Conservation (phyloP, 2,329 filamentous ascomycete species). For the Talaromyces sp. region DNA sequence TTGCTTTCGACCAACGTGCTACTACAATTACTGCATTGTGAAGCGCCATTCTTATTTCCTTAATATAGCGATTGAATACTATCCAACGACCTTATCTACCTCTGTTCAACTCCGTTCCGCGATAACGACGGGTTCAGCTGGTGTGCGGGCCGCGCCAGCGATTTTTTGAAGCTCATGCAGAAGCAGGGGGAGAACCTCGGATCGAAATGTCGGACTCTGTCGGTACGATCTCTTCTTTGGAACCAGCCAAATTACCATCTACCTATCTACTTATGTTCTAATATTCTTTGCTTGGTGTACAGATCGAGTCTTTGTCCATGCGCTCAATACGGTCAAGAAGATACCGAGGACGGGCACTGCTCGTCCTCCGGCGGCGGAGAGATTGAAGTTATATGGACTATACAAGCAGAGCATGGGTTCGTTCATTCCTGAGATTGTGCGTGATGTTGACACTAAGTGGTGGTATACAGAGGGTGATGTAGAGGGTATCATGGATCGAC, state of each 20-base stretch:
- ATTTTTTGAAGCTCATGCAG: slow-evolving; percentile 33
- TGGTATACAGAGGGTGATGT: slow-evolving; percentile 74
- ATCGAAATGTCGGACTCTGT: slow-evolving; percentile 47
- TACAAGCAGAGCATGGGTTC: slow-evolving; percentile 95
- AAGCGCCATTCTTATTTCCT: neutral
- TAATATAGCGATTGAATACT: no score
- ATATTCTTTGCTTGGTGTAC: neutral
- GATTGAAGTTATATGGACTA: slow-evolving; percentile 89
- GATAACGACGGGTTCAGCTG: neutral
- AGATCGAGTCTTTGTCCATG: slow-evolving; percentile 99
- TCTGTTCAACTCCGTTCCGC: neutral
- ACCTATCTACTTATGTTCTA: neutral
- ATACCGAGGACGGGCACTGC: slow-evolving; percentile 90
- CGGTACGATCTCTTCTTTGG: slow-evolving; percentile 32
- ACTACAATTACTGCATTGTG: no score
- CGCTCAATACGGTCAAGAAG: slow-evolving; percentile 97
- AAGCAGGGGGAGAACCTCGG: slow-evolving; percentile 21
- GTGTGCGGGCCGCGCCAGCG: slow-evolving; percentile 22
- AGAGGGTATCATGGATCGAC: slow-evolving; percentile 86
- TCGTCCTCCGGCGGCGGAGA: slow-evolving; percentile 78
- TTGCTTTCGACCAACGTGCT: neutral
- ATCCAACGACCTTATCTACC: neutral
- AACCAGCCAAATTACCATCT: neutral
- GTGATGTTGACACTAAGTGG: neutral
- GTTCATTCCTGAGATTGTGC: slow-evolving; percentile 18